These are phyloP conservation scores for Fusarium pseudoanthophilum DNA, from an alignment of 2,329 filamentous ascomycete genomes.

Conservation along the genomic window DNA sequence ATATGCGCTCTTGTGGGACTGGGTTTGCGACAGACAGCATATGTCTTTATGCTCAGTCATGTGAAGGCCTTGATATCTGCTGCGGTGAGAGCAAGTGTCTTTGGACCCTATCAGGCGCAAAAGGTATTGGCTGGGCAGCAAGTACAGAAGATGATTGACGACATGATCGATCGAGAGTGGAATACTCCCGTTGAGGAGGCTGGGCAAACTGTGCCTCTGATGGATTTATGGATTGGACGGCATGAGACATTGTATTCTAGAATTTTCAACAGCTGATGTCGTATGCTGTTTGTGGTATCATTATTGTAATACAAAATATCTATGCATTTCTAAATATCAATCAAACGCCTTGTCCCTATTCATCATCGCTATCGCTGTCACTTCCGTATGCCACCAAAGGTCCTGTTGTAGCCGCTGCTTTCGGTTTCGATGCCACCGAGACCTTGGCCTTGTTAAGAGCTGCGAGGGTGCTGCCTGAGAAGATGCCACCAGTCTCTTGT, in stretches of 20 bases:
- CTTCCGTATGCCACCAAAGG: conserved; percentile 91
- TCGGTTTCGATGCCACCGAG: conserved; percentile 64
- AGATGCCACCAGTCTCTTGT: conserved; percentile 69
- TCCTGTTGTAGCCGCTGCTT: conserved; percentile 67
- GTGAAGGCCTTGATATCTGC: conserved; percentile 81
- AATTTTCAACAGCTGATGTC: conserved; percentile 80
- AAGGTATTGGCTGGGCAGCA: conserved; percentile 71
- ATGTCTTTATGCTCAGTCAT: conserved; percentile 81
- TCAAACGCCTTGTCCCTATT: conserved; percentile 50
- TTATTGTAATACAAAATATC: conserved; percentile 43
- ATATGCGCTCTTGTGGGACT: conserved; percentile 72
- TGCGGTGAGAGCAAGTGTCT: conserved; percentile 78
- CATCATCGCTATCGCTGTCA: conserved; percentile 86
- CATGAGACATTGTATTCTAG: conserved; percentile 86
- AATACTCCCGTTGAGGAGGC: conserved; percentile 70
- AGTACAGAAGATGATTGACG: conserved; percentile 67
- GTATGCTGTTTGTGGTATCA: conserved; percentile 45
- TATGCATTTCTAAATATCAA: conserved; percentile 38
- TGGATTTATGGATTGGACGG: conserved; percentile 86
- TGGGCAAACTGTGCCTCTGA: conserved; percentile 78
- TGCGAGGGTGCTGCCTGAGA: conserved; percentile 84
- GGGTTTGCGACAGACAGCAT: conserved; percentile 70
- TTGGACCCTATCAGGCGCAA: conserved; percentile 85
- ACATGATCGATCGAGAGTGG: conserved; percentile 70
- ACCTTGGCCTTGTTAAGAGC: conserved; percentile 73